These are phyloP conservation scores for Huntiella decipiens DNA, from an alignment of 2,329 filamentous ascomycete genomes.

Conservation along the genomic window DNA sequence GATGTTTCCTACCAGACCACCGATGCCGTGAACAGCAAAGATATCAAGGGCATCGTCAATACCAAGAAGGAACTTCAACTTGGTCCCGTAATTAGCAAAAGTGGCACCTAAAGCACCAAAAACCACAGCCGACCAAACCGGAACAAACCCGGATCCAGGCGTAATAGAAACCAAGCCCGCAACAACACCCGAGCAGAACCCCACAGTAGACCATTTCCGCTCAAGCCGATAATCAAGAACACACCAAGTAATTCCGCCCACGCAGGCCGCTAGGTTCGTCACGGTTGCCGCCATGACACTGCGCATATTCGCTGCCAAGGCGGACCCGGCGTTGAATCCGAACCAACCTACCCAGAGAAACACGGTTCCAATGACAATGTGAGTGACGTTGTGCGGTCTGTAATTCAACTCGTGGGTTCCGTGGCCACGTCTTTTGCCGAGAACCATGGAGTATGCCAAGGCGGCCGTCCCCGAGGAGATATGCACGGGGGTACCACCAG, in stretches of 20 bases:
- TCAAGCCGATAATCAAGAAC: conserved; percentile 76
- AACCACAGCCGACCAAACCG: conserved; percentile 65
- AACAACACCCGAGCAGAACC: conserved; percentile 81
- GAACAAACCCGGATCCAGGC: conserved; percentile 70
- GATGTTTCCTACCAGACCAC: conserved; percentile 62
- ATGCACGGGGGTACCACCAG: conserved; percentile 78
- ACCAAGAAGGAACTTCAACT: conserved; percentile 66
- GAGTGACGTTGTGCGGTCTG: conserved; percentile 79
- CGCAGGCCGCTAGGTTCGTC: conserved; percentile 67
- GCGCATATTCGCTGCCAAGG: conserved; percentile 61
- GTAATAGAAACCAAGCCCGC: conserved; percentile 78
- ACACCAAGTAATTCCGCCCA: conserved; percentile 79
- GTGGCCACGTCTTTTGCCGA: conserved; percentile 69
- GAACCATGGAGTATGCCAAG: conserved; percentile 77
- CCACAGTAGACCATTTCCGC: conserved; percentile 80
- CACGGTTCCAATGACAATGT: conserved; percentile 80
- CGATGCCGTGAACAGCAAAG: conserved; percentile 65
- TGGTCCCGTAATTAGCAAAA: conserved; percentile 76
- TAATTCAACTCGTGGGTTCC: conserved; percentile 80
- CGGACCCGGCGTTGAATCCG: conserved; percentile 80
- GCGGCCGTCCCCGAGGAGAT: conserved; percentile 69
- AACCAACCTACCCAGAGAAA: conserved; percentile 96
- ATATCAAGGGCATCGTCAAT: conserved; percentile 80
- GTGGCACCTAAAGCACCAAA: conserved; percentile 59
- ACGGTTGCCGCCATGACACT: conserved; percentile 74